A percentile compares a stretch with the other conserved stretches of the same genome.
These are phyloP conservation scores for Macrolepiota albuminosa DNA, from an alignment of 768 basidiomycete genomes.

Conservation along the genomic window DNA sequence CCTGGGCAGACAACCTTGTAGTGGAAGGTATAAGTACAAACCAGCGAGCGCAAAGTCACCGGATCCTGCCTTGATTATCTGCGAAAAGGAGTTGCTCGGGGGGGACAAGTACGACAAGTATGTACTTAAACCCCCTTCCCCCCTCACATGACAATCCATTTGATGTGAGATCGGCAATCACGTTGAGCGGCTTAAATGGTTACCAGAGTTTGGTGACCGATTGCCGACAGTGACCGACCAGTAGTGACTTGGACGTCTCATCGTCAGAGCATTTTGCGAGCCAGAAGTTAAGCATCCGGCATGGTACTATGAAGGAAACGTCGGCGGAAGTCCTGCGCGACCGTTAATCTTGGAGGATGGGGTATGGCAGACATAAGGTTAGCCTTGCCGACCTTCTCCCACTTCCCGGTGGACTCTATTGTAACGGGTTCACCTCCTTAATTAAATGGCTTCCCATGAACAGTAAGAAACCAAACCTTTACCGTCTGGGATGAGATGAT, in stretches of 20 bases:
- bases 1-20: constrained; percentile 3
- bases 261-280: not conserved
- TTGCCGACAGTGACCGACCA: not conserved
- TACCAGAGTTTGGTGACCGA: not conserved
- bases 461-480: not conserved
- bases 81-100: not conserved
- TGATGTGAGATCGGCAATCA: constrained; percentile 13
- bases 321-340: not conserved
- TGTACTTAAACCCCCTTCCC: not conserved
- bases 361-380: not conserved
- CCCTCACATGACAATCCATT: constrained; percentile 10
- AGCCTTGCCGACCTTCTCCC: not conserved
- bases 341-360: not conserved
- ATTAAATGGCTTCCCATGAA: not conserved
- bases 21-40: constrained; percentile 12
- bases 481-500: not conserved
- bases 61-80: not conserved
- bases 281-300: not conserved
- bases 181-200: not conserved
- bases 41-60: constrained; percentile 18
- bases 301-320: not conserved
- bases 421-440: too few relatives aligned
- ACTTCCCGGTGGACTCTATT: not conserved
- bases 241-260: not conserved
- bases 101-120: not conserved